phyloP scores from a whole-genome alignment of 208 protist species.

The Trypanosoma lewisi region DNA sequence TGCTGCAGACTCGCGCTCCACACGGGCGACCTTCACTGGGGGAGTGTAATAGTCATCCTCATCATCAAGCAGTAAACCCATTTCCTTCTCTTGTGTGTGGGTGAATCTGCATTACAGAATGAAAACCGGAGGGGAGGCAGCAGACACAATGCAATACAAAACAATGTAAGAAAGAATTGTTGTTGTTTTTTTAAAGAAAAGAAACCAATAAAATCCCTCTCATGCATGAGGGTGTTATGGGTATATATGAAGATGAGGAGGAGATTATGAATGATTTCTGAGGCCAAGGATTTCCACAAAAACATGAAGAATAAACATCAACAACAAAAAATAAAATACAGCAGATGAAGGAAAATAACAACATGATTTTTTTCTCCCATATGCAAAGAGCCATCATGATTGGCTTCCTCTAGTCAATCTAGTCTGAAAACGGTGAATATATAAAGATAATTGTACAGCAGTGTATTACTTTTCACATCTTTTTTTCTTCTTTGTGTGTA shows the following conservation, averaged over 20 bases:
- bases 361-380: no score
- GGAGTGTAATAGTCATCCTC: slow-evolving; percentile 41
- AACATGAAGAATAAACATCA: slow-evolving; percentile 10
- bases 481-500: background rate
- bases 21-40: slow-evolving; percentile 1
- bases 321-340: slow-evolving; percentile 1
- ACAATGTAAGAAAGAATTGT: background rate
- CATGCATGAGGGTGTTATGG: background rate
- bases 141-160: slow-evolving; percentile 4
- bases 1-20: background rate
- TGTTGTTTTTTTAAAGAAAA: slow-evolving; percentile 1
- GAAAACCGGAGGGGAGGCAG: background rate
- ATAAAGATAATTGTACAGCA: background rate
- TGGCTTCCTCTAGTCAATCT: no score
- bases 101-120: background rate
- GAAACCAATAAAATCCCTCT: background rate
- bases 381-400: no score
- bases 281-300: background rate
- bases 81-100: background rate
- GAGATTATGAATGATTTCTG: no score
- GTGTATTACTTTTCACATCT: background rate
- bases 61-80: slow-evolving; percentile 57
- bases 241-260: no score
- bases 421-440: no score
- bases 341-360: background rate